phyloP scores from a whole-genome alignment of 805 yeast genomes.

The Kazachstania bromeliacearum region DNA sequence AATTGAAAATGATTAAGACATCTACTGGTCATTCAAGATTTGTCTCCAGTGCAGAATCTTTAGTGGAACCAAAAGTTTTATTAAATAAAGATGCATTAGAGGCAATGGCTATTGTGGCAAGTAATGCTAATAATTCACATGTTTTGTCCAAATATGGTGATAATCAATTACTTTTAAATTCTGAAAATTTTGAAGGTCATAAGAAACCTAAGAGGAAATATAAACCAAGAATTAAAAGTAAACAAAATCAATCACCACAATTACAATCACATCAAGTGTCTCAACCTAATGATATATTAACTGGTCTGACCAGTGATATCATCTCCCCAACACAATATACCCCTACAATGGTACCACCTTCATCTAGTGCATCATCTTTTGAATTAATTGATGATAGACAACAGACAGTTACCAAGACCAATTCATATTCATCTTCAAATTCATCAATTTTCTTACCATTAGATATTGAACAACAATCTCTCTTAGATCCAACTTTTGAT shows the following conservation, averaged over 20 bases:
- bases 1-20: slow-evolving; percentile 23
- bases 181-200: slow-evolving; percentile 19
- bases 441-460: slow-evolving; percentile 2
- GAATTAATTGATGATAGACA: not conserved
- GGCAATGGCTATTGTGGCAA: slow-evolving; percentile 28
- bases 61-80: slow-evolving; percentile 27
- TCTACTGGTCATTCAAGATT: slow-evolving; percentile 29
- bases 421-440: slow-evolving; percentile 1
- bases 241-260: slow-evolving; percentile 10
- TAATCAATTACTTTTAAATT: slow-evolving; percentile 22
- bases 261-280: slow-evolving; percentile 23
- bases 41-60: slow-evolving; percentile 28
- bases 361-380: not conserved
- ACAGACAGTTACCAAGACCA: not conserved
- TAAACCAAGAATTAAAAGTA: slow-evolving; percentile 16
- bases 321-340: slow-evolving; percentile 8
- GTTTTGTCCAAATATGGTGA: slow-evolving; percentile 21
- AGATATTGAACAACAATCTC: slow-evolving; percentile 8
- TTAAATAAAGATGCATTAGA: slow-evolving; percentile 28
- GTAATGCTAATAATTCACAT: slow-evolving; percentile 16
- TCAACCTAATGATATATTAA: slow-evolving; percentile 10
- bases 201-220: slow-evolving; percentile 14
- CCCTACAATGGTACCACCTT: not conserved
- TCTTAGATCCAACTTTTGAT: slow-evolving; percentile 1
- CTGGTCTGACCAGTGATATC: slow-evolving; percentile 12